Evolutionary conservation across 441 rosid genomes (phyloP).

Genomic region (Jatropha podagrica): DNA sequence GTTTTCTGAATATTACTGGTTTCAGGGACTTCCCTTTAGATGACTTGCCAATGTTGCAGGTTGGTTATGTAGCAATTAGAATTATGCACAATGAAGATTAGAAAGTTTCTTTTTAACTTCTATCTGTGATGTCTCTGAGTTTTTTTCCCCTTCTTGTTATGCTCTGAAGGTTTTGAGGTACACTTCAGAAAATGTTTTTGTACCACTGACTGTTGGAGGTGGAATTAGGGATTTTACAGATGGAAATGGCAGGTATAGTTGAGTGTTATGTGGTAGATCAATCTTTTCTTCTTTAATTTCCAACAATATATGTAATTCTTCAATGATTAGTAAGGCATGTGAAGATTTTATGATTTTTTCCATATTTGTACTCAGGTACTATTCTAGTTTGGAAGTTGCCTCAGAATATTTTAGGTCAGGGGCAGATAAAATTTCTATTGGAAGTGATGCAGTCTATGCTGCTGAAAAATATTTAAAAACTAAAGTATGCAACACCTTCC

Average conservation of each 20-base stretch:
- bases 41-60: conserved; percentile 97
- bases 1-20: conserved; percentile 90
- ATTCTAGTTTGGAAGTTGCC: conserved; percentile 98
- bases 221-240: conserved; percentile 96
- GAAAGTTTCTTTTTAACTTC: not conserved
- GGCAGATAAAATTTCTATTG: conserved; percentile 94
- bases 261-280: not conserved
- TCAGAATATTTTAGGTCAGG: conserved; percentile 98
- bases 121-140: not conserved
- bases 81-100: not conserved
- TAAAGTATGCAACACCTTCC: conserved; percentile 47
- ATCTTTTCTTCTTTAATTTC: not conserved
- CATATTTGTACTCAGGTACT: conserved; percentile 50
- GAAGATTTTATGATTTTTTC: conserved; percentile 10
- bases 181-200: conserved; percentile 95
- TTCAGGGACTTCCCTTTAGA: conserved; percentile 96
- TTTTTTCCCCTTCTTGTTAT: conserved; percentile 21
- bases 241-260: conserved; percentile 77
- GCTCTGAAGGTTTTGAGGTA: conserved; percentile 68
- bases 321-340: not conserved
- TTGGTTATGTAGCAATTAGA: conserved; percentile 31
- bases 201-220: conserved; percentile 98
- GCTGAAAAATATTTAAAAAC: conserved; percentile 90
- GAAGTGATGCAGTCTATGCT: conserved; percentile 95
- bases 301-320: too few relatives aligned